phyloP scores from a whole-genome alignment of 164 flowering plant genomes.

The Tetracentron sinense region DNA sequence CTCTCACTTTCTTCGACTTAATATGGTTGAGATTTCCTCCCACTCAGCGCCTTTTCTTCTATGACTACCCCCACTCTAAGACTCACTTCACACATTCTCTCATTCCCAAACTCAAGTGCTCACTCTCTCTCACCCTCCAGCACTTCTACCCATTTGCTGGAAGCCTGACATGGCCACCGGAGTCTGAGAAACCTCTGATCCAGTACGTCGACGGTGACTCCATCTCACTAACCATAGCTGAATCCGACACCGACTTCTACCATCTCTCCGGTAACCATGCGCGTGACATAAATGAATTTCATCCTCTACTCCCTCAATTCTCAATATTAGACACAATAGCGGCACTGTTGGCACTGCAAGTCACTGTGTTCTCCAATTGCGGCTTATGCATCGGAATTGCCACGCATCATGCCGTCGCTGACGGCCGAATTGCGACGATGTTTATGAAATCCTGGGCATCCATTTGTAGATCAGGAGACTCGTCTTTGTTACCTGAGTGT shows the following conservation, averaged over 20 bases:
- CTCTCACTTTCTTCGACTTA: slow-evolving; percentile 14
- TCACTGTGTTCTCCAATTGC: slow-evolving; percentile 15
- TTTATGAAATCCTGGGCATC: slow-evolving; percentile 20
- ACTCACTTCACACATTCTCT: neutral
- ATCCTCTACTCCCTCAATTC: neutral
- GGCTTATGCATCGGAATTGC: slow-evolving; percentile 21
- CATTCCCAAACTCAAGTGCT: slow-evolving; percentile 19
- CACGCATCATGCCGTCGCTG: slow-evolving; percentile 9
- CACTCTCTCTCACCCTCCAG: slow-evolving; percentile 30
- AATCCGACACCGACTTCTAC: slow-evolving; percentile 8
- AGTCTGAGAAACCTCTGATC: slow-evolving; percentile 14
- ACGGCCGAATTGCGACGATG: slow-evolving; percentile 3
- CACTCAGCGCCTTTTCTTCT: neutral
- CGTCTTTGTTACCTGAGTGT: neutral
- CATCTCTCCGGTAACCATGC: neutral
- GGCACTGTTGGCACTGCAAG: neutral
- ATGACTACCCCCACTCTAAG: neutral
- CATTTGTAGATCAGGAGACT: neutral
- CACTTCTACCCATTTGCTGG: slow-evolving; percentile 28
- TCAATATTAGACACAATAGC: neutral
- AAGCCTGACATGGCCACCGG: slow-evolving; percentile 11
- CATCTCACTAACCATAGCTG: slow-evolving; percentile 19
- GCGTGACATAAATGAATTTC: too few relatives aligned
- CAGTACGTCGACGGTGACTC: slow-evolving; percentile 11
- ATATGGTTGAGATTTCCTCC: slow-evolving; percentile 1